Percentiles rank a stretch among this genome's conserved stretches.
Evolutionary conservation across 1,284 basidiomycete genomes (phyloP).

Genomic region (Pseudozyma sp.): DNA sequence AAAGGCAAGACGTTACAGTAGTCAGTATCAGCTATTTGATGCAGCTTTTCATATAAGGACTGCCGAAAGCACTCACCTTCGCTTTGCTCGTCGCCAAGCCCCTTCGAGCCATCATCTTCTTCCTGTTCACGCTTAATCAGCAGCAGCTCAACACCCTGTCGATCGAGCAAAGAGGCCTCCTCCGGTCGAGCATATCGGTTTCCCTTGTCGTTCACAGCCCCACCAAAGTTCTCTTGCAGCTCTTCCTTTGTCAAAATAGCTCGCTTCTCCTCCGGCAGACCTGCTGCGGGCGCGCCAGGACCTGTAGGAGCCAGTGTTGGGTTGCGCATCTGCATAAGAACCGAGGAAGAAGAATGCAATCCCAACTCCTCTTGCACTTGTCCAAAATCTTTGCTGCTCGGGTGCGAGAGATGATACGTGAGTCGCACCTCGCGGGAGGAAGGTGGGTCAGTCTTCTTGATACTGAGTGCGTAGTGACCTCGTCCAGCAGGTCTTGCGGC

Average conservation of each 20-base stretch:
- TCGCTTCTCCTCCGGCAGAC: constrained; percentile 35
- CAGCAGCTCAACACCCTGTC: constrained; percentile 53
- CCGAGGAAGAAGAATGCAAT: constrained; percentile 41
- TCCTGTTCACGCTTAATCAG: constrained; percentile 50
- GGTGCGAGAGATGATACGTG: constrained; percentile 54
- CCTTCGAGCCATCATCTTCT: constrained; percentile 43
- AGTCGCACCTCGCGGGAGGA: constrained; percentile 50
- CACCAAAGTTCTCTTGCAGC: constrained; percentile 54
- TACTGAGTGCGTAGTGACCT: constrained; percentile 51
- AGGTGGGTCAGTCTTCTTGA: constrained; percentile 47
- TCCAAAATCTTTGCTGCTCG: constrained; percentile 48
- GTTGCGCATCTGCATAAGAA: constrained; percentile 54
- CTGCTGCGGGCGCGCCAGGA: constrained; percentile 43
- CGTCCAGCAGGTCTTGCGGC: constrained; percentile 50
- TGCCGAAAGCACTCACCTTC: constrained; percentile 17
- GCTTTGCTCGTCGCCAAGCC: constrained; percentile 48
- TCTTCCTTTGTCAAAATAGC: constrained; percentile 52
- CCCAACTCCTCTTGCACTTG: constrained; percentile 54
- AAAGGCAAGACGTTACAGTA: background rate
- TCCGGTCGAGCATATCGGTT: constrained; percentile 54
- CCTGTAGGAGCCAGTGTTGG: constrained; percentile 51
- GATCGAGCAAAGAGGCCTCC: constrained; percentile 46
- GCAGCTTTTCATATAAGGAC: background rate
- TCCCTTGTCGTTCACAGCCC: constrained; percentile 44
- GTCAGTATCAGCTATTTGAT: background rate